phyloP scores from a whole-genome alignment of 2,329 filamentous ascomycete genomes.

The Beauveria varroae region DNA sequence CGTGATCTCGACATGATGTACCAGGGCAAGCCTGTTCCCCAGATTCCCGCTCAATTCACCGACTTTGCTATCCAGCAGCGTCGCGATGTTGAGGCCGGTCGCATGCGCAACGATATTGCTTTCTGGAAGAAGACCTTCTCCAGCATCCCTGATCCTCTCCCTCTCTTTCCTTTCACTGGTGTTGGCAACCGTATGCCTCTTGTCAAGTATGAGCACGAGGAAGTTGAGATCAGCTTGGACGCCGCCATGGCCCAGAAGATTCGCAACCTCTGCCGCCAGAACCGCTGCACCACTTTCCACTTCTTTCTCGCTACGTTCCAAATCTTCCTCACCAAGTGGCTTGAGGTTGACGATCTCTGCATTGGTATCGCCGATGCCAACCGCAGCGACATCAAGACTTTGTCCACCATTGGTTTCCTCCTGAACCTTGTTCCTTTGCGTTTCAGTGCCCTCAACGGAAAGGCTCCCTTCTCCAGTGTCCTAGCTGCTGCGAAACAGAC shows the following conservation, averaged over 20 bases:
- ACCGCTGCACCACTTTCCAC: constrained; percentile 31
- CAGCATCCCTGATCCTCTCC: constrained; percentile 12
- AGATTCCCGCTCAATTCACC: constrained; percentile 25
- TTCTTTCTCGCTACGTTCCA: constrained; percentile 37
- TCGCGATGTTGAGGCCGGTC: constrained; percentile 17
- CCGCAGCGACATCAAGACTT: constrained; percentile 15
- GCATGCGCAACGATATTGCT: constrained; percentile 17
- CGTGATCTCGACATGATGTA: constrained; percentile 37
- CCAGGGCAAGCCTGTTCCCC: constrained; percentile 17
- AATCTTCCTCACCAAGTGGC: constrained; percentile 20
- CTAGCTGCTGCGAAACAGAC: constrained; percentile 17
- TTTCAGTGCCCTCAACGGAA: constrained; percentile 20
- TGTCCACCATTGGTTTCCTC: constrained; percentile 31
- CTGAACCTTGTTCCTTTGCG: constrained; percentile 37
- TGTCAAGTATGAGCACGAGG: constrained; percentile 12
- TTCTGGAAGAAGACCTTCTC: constrained; percentile 15
- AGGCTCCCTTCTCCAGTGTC: constrained; percentile 18
- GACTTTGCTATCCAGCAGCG: constrained; percentile 29
- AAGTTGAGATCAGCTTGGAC: constrained; percentile 13
- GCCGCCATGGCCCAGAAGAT: constrained; percentile 11
- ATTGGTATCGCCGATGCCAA: constrained; percentile 37
- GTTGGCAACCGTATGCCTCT: constrained; percentile 10
- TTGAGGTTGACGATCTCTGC: constrained; percentile 29
- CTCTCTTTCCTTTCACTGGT: constrained; percentile 14
- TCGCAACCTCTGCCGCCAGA: constrained; percentile 14